A percentile compares a stretch with the other conserved stretches of the same genome.
phyloP scores from a whole-genome alignment of 345 rosid species.

The Corchorus capsularis region DNA sequence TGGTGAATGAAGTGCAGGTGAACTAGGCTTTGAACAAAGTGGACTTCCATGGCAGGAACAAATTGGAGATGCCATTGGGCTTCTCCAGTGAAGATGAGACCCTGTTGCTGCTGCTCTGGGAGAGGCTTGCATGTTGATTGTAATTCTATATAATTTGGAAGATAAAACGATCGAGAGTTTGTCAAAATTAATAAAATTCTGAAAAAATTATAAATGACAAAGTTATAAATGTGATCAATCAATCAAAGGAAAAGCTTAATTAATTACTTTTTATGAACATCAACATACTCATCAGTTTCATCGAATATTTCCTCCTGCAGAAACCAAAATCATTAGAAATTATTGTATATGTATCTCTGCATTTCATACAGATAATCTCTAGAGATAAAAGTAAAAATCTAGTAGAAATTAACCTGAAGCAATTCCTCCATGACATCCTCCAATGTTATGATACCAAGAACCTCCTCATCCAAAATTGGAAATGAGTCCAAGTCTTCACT shows the following conservation, averaged over 20 bases:
- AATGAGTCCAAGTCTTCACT: slow-evolving; percentile 36
- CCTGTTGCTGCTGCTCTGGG: slow-evolving; percentile 31
- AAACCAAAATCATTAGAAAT: not conserved
- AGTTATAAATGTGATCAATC: not conserved
- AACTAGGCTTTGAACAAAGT: slow-evolving; percentile 39
- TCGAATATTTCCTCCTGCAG: slow-evolving; percentile 77
- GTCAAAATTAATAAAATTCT: not conserved
- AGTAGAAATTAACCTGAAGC: slow-evolving; percentile 58
- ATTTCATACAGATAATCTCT: not conserved
- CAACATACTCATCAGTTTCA: slow-evolving; percentile 70
- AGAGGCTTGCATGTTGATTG: slow-evolving; percentile 51
- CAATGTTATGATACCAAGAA: slow-evolving; percentile 75
- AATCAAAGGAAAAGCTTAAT: not conserved
- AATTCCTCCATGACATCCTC: slow-evolving; percentile 95
- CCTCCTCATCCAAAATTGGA: slow-evolving; percentile 48
- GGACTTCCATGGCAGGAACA: slow-evolving; percentile 48
- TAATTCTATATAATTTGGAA: slow-evolving; percentile 46
- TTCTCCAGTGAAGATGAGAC: slow-evolving; percentile 35
- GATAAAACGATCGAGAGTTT: no score
- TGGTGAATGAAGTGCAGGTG: slow-evolving; percentile 58
- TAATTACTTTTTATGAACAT: slow-evolving; percentile 52
- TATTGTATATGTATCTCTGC: not conserved
- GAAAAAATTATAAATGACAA: no score
- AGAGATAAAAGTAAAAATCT: not conserved
- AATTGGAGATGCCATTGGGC: slow-evolving; percentile 42